phyloP scores from a whole-genome alignment of 1,284 basidiomycete species.

The Irpex rosettiformis region DNA sequence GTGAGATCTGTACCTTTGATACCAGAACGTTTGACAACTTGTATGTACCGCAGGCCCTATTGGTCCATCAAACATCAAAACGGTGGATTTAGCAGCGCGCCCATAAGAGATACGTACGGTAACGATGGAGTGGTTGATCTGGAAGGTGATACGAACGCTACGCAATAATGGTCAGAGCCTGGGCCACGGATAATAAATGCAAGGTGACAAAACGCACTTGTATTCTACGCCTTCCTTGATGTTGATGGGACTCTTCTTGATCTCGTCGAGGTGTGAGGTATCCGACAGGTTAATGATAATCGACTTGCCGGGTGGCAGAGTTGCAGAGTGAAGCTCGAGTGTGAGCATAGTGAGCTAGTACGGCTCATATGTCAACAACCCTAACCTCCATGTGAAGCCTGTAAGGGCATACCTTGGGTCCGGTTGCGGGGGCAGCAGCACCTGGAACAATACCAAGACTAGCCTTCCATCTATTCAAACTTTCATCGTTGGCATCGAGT shows the following conservation, averaged over 20 bases:
- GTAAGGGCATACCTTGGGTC: constrained; percentile 56
- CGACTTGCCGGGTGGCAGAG: constrained; percentile 60
- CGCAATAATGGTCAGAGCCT: neutral
- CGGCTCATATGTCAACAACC: neutral
- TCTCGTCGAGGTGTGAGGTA: constrained; percentile 40
- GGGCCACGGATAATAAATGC: constrained; percentile 1
- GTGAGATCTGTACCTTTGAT: constrained; percentile 48
- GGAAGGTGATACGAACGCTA: constrained; percentile 77
- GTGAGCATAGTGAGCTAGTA: constrained; percentile 62
- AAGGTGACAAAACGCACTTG: constrained; percentile 44
- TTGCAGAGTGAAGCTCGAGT: constrained; percentile 67
- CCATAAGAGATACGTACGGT: constrained; percentile 47
- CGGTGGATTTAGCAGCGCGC: neutral
- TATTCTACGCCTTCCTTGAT: constrained; percentile 88
- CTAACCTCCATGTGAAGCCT: neutral
- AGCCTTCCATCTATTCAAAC: constrained; percentile 85
- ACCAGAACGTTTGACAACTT: constrained; percentile 77
- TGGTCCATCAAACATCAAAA: neutral
- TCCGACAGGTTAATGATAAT: constrained; percentile 57
- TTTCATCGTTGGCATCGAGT: constrained; percentile 84
- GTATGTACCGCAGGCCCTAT: constrained; percentile 81
- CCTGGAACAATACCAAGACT: constrained; percentile 79
- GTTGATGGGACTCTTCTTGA: constrained; percentile 67
- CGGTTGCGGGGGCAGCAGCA: constrained; percentile 35
- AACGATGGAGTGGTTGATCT: constrained; percentile 81